These are phyloP conservation scores for Yarrowia alimentaria DNA, from an alignment of 805 yeast species.

Conservation along the genomic window DNA sequence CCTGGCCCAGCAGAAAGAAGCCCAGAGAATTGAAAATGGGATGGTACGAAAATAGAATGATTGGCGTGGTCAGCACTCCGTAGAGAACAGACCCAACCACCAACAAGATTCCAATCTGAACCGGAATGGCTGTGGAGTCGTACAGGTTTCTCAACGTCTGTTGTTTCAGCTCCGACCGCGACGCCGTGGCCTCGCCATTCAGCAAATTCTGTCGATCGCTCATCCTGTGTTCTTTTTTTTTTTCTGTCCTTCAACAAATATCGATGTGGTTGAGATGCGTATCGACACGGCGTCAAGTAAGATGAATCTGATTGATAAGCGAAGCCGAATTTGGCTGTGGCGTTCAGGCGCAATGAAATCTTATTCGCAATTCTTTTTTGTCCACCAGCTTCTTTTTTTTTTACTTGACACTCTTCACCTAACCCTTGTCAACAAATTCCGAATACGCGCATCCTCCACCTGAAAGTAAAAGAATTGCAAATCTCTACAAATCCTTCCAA, in stretches of 20 bases:
- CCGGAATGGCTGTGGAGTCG: slow-evolving; percentile 42
- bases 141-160: slow-evolving; percentile 25
- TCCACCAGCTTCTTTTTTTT: no score
- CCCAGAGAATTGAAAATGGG: slow-evolving; percentile 35
- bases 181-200: not conserved
- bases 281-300: not conserved
- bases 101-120: slow-evolving; percentile 34
- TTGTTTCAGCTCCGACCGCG: slow-evolving; percentile 34
- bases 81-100: slow-evolving; percentile 21
- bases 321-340: not conserved
- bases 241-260: not conserved
- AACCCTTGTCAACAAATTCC: no score
- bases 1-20: slow-evolving; percentile 34
- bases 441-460: no score
- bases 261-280: not conserved
- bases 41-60: slow-evolving; percentile 36
- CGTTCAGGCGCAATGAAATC: slow-evolving; percentile 10
- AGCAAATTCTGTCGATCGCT: slow-evolving; percentile 16
- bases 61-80: slow-evolving; percentile 28
- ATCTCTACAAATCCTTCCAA: no score
- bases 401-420: no score
- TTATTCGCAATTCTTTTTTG: no score
- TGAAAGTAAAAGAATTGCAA: no score
- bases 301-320: slow-evolving; percentile 18
- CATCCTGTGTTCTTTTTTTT: not conserved